These are phyloP conservation scores for Phaeolepiota aurea DNA, from an alignment of 768 basidiomycete species.

Conservation along the genomic window DNA sequence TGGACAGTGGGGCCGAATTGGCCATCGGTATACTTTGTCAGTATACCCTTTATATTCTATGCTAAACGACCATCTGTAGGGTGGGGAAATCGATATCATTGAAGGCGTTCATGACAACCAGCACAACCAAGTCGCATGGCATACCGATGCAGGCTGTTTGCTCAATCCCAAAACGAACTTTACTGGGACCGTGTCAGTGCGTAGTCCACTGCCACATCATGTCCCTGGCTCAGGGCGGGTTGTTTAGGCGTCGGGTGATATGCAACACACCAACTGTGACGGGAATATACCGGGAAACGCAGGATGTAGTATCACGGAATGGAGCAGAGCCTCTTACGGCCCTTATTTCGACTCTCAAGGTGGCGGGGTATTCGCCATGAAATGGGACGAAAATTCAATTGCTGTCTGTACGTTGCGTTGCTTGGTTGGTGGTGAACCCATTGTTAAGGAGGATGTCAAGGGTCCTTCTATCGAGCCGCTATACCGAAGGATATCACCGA, in stretches of 20 bases:
- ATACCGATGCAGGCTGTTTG: slow-evolving; percentile 40
- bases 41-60: not conserved
- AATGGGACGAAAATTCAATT: slow-evolving; percentile 76
- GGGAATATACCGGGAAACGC: slow-evolving; percentile 45
- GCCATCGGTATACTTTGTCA: slow-evolving; percentile 46
- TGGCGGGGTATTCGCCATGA: slow-evolving; percentile 85
- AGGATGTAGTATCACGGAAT: slow-evolving; percentile 74
- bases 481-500: slow-evolving; percentile 58
- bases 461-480: slow-evolving; percentile 78
- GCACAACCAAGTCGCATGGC: slow-evolving; percentile 82
- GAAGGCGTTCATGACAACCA: slow-evolving; percentile 81
- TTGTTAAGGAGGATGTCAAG: no score
- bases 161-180: slow-evolving; percentile 47
- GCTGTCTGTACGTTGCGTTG: slow-evolving; percentile 61
- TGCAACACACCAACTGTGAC: slow-evolving; percentile 47
- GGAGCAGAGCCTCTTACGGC: slow-evolving; percentile 79
- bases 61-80: not conserved
- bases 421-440: not conserved
- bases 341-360: slow-evolving; percentile 71
- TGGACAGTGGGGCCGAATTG: slow-evolving; percentile 64
- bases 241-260: slow-evolving; percentile 34
- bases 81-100: slow-evolving; percentile 57
- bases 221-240: not conserved
- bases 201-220: not conserved
- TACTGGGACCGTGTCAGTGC: slow-evolving; percentile 42